phyloP scores from a whole-genome alignment of 345 rosid species.

The Draba incana region DNA sequence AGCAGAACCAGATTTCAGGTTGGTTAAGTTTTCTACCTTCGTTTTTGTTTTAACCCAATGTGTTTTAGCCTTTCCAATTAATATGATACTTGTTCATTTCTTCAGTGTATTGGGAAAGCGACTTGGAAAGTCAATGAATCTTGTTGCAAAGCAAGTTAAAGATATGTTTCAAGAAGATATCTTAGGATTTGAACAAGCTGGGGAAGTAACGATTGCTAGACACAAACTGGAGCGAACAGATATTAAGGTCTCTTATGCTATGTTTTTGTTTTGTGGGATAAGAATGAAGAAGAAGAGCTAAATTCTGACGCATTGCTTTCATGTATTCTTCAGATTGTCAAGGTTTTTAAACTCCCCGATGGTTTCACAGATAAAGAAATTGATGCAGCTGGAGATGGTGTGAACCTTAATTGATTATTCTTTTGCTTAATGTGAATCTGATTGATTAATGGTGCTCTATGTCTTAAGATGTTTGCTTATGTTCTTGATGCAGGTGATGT shows the following conservation, averaged over 20 bases:
- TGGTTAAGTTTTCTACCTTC: constrained; percentile 28
- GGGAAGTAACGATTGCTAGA: constrained; percentile 73
- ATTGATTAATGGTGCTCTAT: background rate
- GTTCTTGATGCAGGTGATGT: constrained; percentile 75
- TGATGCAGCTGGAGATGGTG: constrained; percentile 97
- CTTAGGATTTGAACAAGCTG: constrained; percentile 71
- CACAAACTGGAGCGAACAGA: constrained; percentile 71
- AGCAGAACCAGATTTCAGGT: constrained; percentile 99
- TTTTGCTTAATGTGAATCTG: constrained; percentile 13
- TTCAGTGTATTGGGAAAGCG: constrained; percentile 82
- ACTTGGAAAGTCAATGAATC: constrained; percentile 92
- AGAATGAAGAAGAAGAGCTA: constrained; percentile 1
- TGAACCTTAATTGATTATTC: background rate
- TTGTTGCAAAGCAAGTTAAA: constrained; percentile 81
- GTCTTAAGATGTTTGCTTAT: background rate
- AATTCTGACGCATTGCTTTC: constrained; percentile 15
- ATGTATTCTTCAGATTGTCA: constrained; percentile 55
- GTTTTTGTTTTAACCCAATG: background rate
- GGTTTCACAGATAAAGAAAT: constrained; percentile 77
- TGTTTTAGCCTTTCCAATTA: constrained; percentile 4
- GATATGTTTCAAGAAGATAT: constrained; percentile 83
- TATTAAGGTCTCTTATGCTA: constrained; percentile 65
- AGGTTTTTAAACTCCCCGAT: constrained; percentile 83
- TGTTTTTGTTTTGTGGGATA: constrained; percentile 9
- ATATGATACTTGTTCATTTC: constrained; percentile 32